phyloP scores from a whole-genome alignment of 1,284 basidiomycete genomes.

The Boletus albobrunnescens region DNA sequence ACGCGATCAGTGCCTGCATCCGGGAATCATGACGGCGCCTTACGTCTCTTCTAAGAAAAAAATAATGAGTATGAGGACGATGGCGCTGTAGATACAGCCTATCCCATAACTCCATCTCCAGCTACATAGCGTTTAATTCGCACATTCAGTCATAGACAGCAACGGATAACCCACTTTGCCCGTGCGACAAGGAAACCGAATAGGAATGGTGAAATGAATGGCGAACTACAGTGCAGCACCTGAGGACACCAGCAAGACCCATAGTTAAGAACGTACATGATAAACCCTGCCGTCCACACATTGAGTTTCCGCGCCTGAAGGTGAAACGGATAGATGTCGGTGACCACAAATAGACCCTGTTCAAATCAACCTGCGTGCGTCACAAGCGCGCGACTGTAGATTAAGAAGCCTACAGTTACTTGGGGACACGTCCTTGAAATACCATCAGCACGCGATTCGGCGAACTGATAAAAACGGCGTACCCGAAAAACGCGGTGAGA shows the following conservation, averaged over 20 bases:
- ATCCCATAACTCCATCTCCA: conserved; percentile 75
- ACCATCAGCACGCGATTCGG: conserved; percentile 7
- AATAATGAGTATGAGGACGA: conserved; percentile 55
- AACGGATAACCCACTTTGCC: conserved; percentile 41
- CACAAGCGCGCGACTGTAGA: neutral
- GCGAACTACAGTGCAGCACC: conserved; percentile 30
- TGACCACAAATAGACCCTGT: conserved; percentile 62
- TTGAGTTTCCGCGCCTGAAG: conserved; percentile 72
- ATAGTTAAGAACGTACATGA: conserved; percentile 48
- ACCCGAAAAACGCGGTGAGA: conserved; percentile 67
- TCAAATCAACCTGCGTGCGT: neutral
- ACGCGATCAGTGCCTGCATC: conserved; percentile 5
- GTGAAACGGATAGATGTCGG: conserved; percentile 73
- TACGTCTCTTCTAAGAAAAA: conserved; percentile 66
- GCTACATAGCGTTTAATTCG: conserved; percentile 24
- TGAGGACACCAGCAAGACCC: neutral
- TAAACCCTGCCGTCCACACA: conserved; percentile 67
- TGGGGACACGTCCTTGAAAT: conserved; percentile 56
- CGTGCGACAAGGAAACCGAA: conserved; percentile 69
- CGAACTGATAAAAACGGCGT: conserved; percentile 18
- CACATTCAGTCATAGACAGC: too few species aligned
- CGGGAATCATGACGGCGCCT: conserved; percentile 14
- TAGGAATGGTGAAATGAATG: conserved; percentile 64
- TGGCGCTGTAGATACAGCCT: conserved; percentile 53
- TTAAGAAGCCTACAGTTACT: conserved; percentile 49